These are phyloP conservation scores for Colletotrichum echinochloae DNA, from an alignment of 2,329 filamentous ascomycete genomes.

Conservation along the genomic window DNA sequence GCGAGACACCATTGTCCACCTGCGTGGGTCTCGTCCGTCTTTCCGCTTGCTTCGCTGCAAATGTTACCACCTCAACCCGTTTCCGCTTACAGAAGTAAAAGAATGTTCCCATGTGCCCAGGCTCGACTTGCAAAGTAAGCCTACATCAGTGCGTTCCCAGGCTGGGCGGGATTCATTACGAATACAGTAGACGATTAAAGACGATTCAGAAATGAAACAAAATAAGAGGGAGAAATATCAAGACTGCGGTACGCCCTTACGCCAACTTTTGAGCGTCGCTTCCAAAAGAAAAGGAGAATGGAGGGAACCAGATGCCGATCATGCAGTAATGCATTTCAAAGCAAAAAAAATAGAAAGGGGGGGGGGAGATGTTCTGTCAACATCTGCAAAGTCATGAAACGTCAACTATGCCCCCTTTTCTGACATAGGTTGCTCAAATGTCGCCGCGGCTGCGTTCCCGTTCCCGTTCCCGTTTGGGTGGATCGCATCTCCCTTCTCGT, in stretches of 20 bases:
- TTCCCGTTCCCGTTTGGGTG: constrained; percentile 20
- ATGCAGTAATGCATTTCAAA: constrained; percentile 16
- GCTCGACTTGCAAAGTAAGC: neutral
- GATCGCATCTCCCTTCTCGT: constrained; percentile 26
- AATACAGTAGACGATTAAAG: constrained; percentile 11
- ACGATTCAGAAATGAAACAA: neutral
- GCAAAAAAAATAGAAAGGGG: neutral
- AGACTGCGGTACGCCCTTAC: constrained; percentile 16
- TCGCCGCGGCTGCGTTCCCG: constrained; percentile 11
- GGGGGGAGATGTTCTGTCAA: neutral
- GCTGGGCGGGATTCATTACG: constrained; percentile 1
- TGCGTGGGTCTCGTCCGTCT: neutral
- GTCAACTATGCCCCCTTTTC: constrained; percentile 27
- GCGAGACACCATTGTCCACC: no score
- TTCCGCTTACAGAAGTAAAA: constrained; percentile 7
- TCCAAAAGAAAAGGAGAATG: constrained; percentile 28
- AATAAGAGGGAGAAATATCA: neutral
- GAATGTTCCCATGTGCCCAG: constrained; percentile 5
- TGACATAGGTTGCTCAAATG: constrained; percentile 21
- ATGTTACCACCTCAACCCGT: neutral
- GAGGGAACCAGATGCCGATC: constrained; percentile 21
- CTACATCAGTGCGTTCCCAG: neutral
- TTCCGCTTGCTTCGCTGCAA: constrained; percentile 2
- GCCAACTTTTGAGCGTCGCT: constrained; percentile 37
- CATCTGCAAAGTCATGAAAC: constrained; percentile 19